Base-by-base conservation (phyloP, 768 basidiomycete species). In the Lentinula boryana region DNA sequence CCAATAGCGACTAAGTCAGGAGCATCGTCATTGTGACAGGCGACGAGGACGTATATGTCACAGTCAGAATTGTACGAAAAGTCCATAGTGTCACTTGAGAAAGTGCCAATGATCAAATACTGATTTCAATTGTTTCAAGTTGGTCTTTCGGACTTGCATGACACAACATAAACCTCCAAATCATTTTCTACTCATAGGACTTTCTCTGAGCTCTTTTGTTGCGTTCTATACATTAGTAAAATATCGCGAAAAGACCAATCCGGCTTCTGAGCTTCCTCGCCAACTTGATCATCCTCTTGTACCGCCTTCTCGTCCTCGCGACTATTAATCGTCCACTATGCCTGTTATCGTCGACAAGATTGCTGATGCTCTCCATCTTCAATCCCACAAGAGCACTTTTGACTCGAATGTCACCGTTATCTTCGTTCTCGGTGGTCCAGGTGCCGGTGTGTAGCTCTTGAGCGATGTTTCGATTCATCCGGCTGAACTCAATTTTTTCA, bases 401-500 rank as follows among this genome's bases (percentile, higher is more conserved):
- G 85, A 92, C 71, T 72, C 76, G 35, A 87, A 91, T 64, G 88
- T 98, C 67, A 87, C 83, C 16, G 95, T 99, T 60, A 80, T 98
- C 68, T 99, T 91, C 68, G 95, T 98, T 27, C 87, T 99, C 13
- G 97, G 97, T 40, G 97, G 97, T 0, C 97, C 97, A 18, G 97
- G 97, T 55, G 95, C 95, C 67, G 95, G 95, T 88, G 31, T 7
- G 46, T 35, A 8, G 41, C 23, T n/a, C 18, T 8, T 38, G 8
- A 31, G 7, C 35, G 67, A 57, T 33, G 60, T 55, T 18, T 46
- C 44, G 33, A 62, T 33, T 18, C 35, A 31, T 12, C 56, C 62
- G 53, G 59, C 50, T 60, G 40, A n/a, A 21, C 52, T 32, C 60
- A 38, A 58, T 52, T 58, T 35, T 54, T 48, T 43, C 64, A 95